phyloP scores from a whole-genome alignment of 2,329 filamentous ascomycete genomes.

The Calonectria fujianensis region DNA sequence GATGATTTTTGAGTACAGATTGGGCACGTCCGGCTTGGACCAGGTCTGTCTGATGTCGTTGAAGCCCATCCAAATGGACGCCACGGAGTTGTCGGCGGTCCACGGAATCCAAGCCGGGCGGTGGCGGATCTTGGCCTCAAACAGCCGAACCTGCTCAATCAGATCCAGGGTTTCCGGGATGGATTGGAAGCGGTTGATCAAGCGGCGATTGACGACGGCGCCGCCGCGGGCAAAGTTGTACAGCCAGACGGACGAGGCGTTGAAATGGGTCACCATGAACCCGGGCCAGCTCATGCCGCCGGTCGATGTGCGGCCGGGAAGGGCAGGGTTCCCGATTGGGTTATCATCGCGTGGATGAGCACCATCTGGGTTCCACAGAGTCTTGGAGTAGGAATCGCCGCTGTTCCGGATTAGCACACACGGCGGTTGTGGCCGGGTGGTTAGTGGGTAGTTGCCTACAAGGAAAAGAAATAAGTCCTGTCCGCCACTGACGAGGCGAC shows the following conservation, averaged over 20 bases:
- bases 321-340: constrained; percentile 16
- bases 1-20: neutral
- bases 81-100: constrained; percentile 20
- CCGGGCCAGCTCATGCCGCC: constrained; percentile 30
- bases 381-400: constrained; percentile 33
- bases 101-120: constrained; percentile 18
- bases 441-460: neutral
- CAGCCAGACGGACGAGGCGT: constrained; percentile 2
- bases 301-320: constrained; percentile 8
- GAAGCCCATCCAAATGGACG: constrained; percentile 28
- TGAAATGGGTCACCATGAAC: constrained; percentile 28
- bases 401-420: neutral
- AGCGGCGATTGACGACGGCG: neutral
- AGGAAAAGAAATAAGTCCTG: constrained; percentile 24
- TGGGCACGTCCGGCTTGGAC: neutral
- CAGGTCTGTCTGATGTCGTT: constrained; percentile 25
- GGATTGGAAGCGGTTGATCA: neutral
- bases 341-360: constrained; percentile 4
- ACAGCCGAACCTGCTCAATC: constrained; percentile 16
- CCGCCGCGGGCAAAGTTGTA: constrained; percentile 30
- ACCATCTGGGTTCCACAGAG: constrained; percentile 13
- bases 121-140: constrained; percentile 20
- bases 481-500: neutral
- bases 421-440: neutral
- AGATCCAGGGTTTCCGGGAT: constrained; percentile 19